Evolutionary conservation across 2,329 filamentous ascomycete genomes (phyloP).

Genomic region (Penicillium fuscoglaucum): DNA sequence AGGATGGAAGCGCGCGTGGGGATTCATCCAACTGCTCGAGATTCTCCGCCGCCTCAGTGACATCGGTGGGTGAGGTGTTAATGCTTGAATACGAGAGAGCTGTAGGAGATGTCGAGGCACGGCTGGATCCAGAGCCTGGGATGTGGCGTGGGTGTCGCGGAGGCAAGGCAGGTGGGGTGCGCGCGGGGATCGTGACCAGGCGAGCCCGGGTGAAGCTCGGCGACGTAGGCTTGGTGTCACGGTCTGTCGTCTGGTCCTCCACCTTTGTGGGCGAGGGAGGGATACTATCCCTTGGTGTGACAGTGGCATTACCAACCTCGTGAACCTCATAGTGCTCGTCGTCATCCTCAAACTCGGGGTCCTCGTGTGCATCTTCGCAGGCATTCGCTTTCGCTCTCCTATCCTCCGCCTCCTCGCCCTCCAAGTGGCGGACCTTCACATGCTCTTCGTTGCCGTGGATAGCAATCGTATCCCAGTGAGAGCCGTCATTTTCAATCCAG

Average conservation of each 20-base stretch:
- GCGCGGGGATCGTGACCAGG: conserved; percentile 77
- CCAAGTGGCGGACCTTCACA: conserved; percentile 6
- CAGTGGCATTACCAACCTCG: conserved; percentile 55
- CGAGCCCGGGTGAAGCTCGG: conserved; percentile 73
- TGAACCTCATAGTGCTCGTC: conserved; percentile 39
- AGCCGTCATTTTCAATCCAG: conserved; percentile 26
- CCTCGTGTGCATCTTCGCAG: conserved; percentile 15
- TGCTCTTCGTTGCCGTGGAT: conserved; percentile 17
- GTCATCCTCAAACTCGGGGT: conserved; percentile 18
- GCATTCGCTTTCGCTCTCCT: conserved; percentile 13
- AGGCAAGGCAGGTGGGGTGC: conserved; percentile 71
- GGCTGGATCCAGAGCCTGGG: conserved; percentile 26
- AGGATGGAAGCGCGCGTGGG: conserved; percentile 10
- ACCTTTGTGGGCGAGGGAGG: conserved; percentile 21
- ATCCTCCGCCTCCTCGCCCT: conserved; percentile 13
- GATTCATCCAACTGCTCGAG: conserved; percentile 20
- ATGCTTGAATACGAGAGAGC: conserved; percentile 27
- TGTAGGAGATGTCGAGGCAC: conserved; percentile 28
- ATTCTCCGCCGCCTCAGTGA: conserved; percentile 20
- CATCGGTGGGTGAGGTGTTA: conserved; percentile 26
- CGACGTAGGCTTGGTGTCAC: conserved; percentile 61
- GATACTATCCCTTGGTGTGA: conserved; percentile 50
- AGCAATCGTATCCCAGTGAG: conserved; percentile 30
- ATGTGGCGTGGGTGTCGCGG: conserved; percentile 63
- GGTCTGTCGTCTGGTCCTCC: conserved; percentile 53